Evolutionary conservation across 2,329 filamentous ascomycete species (phyloP), one percentile per base, ranked within the genome.

Genomic region (Pestalotiopsis sp.): DNA sequence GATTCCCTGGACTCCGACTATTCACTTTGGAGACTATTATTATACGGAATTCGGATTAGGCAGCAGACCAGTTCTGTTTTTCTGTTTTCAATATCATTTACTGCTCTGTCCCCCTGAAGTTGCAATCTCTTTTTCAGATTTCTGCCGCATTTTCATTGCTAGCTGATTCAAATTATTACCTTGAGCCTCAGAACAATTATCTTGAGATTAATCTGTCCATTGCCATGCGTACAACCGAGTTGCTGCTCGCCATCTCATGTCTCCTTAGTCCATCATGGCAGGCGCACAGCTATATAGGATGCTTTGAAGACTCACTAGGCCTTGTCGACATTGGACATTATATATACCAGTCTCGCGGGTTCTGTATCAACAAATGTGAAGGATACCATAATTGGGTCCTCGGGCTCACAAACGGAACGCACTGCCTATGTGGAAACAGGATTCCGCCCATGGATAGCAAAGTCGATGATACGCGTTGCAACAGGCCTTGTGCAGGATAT

Each of bases 351-450:
- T 70, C 71, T 2, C 11, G 68, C 14, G 73, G 72, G 14, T 13
- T 38, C 2, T 74, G 73, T 20, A 11, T 9, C 14, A 0, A 5
- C 2, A 61, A 3, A 7, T 74, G 72, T 52, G 2, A 1, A 4
- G 4, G 3, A n/a, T 27, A 41, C 9, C n/a, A 65, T 20, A 45
- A 64, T 1, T 68, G 68, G 23, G 67, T 72, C 9, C 17, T 69
- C 1, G 72, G 63, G 9, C 27, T 73, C 17, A 68, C 70, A 14
- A 75, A 75, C 25, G 64, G 69, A 9, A 72, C 70, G 13, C 58
- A 66, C 17, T 75, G 74, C 62, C 66, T 74, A 3, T 75, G 74
- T 65, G 70, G 72, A 58, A 12, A 41, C 23, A 7, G 25, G 9
- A 17, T 68, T 5, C 73, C 72, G 27, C 67, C 70, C 4, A 17